These are phyloP conservation scores for Penicillium daleae DNA, from an alignment of 495 filamentous ascomycete genomes.

Conservation along the genomic window DNA sequence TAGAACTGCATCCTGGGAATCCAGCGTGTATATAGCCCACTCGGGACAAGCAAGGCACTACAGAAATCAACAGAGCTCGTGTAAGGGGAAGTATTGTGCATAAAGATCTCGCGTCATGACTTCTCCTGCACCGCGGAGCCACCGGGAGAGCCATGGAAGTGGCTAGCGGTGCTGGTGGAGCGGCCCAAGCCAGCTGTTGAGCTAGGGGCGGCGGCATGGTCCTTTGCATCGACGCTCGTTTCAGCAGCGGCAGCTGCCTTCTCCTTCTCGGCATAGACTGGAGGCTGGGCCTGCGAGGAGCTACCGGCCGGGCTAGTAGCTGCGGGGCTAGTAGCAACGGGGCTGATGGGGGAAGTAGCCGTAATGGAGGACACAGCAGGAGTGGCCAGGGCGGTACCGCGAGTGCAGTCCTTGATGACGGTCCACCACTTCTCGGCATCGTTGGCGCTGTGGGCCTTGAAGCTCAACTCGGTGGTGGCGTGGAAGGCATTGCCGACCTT, in stretches of 20 bases:
- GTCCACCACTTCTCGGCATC: slow-evolving; percentile 84
- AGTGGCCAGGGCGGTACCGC: slow-evolving; percentile 17
- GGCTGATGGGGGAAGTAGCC: slow-evolving; percentile 13
- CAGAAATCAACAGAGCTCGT: background rate
- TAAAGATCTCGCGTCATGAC: background rate
- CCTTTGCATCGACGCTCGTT: slow-evolving; percentile 12
- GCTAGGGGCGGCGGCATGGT: slow-evolving; percentile 11
- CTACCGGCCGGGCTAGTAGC: background rate
- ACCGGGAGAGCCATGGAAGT: slow-evolving; percentile 37
- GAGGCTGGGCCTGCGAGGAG: slow-evolving; percentile 26
- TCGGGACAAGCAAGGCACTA: background rate
- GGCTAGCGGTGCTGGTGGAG: slow-evolving; percentile 34
- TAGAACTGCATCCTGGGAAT: background rate
- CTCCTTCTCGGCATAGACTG: slow-evolving; percentile 34
- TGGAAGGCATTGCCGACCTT: slow-evolving; percentile 62
- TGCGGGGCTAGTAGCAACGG: slow-evolving; percentile 3
- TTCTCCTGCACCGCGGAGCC: slow-evolving; percentile 31
- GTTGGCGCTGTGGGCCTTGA: slow-evolving; percentile 72
- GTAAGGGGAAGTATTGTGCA: background rate
- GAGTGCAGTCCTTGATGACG: slow-evolving; percentile 58
- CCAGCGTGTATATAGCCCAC: background rate
- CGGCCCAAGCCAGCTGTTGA: slow-evolving; percentile 25
- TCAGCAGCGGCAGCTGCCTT: slow-evolving; percentile 16
- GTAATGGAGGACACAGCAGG: slow-evolving; percentile 9
- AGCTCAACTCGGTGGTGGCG: slow-evolving; percentile 64